Evolutionary conservation across 495 filamentous ascomycete genomes (phyloP).

Genomic region (Neurospora sp.): DNA sequence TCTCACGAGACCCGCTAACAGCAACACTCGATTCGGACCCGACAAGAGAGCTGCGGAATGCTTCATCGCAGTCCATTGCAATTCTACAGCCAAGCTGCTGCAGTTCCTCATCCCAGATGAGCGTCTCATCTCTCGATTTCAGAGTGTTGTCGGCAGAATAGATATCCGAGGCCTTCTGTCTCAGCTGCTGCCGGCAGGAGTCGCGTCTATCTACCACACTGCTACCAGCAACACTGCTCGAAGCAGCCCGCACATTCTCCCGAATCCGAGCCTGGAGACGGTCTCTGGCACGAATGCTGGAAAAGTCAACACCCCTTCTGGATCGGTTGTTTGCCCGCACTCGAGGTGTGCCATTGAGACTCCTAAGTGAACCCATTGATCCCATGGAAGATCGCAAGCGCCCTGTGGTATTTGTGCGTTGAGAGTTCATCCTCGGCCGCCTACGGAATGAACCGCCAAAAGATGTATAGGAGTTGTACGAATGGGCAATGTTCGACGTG

Average conservation of each 20-base stretch:
- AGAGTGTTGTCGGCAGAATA: neutral
- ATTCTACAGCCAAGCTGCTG: constrained; percentile 38
- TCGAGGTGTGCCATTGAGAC: constrained; percentile 37
- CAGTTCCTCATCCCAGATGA: constrained; percentile 39
- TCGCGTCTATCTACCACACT: neutral
- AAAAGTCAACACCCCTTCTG: constrained; percentile 77
- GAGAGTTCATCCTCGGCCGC: constrained; percentile 8
- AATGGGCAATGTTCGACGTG: constrained; percentile 11
- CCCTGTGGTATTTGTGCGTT: constrained; percentile 11
- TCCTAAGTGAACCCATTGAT: constrained; percentile 51
- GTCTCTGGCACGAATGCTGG: constrained; percentile 27
- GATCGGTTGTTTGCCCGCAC: constrained; percentile 49
- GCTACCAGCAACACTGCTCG: constrained; percentile 18
- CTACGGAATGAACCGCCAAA: constrained; percentile 12
- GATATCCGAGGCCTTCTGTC: neutral
- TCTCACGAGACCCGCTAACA: constrained; percentile 9
- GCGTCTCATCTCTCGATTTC: constrained; percentile 10
- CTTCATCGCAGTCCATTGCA: constrained; percentile 52
- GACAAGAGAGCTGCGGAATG: constrained; percentile 66
- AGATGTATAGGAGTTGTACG: constrained; percentile 17
- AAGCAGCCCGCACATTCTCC: constrained; percentile 5
- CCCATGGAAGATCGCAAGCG: constrained; percentile 28
- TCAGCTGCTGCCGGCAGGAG: neutral
- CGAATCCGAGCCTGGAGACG: constrained; percentile 10
- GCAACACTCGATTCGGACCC: constrained; percentile 25